Conservation (phyloP, 805 yeast genomes). For the Saccharomyces cerevisiae region DNA sequence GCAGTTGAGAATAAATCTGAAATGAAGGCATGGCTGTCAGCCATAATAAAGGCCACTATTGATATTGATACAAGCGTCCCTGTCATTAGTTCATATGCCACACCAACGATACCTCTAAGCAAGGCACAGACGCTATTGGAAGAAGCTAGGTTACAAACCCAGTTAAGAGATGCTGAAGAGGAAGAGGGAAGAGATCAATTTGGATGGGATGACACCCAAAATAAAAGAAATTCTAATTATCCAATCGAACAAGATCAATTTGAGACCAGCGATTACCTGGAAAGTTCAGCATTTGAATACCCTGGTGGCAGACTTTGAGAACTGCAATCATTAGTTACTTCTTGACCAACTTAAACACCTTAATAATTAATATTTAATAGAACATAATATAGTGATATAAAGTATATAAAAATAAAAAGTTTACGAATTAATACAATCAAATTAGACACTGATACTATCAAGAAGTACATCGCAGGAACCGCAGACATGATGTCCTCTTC, state of each 20-base stretch:
- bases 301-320: not conserved
- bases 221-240: slow-evolving; percentile 3
- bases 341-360: not conserved
- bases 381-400: not conserved
- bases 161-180: slow-evolving; percentile 40
- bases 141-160: slow-evolving; percentile 69
- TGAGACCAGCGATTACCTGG: slow-evolving; percentile 2
- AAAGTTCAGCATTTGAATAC: slow-evolving; percentile 5
- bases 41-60: slow-evolving; percentile 89
- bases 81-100: slow-evolving; percentile 83
- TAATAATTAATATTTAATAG: not conserved
- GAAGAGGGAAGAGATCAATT: slow-evolving; percentile 27
- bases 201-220: slow-evolving; percentile 26
- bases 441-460: not conserved
- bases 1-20: slow-evolving; percentile 88
- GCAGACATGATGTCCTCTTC: not conserved
- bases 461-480: not conserved
- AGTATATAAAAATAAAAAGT: not conserved
- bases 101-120: slow-evolving; percentile 83
- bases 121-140: slow-evolving; percentile 81
- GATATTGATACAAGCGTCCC: slow-evolving; percentile 91
- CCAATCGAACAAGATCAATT: slow-evolving; percentile 4
- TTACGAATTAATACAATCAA: not conserved
- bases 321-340: not conserved
- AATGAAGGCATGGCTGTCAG: slow-evolving; percentile 90